Percentiles rank a stretch among this genome's conserved stretches.
These are phyloP conservation scores for Fomitopsis palustris DNA, from an alignment of 1,284 basidiomycete species.

Conservation along the genomic window DNA sequence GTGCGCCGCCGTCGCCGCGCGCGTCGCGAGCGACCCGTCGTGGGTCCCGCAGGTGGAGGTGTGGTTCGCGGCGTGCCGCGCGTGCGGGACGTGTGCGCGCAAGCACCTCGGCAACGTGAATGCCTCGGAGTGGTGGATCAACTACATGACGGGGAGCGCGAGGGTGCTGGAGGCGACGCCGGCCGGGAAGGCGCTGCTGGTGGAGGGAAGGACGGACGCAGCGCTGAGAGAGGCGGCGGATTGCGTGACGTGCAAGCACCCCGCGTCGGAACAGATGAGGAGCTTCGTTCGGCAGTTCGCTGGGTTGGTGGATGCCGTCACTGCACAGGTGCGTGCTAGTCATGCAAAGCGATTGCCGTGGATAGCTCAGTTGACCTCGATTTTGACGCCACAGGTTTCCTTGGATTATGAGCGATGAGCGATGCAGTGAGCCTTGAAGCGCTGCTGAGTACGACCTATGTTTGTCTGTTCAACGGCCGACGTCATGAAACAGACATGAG, in stretches of 20 bases:
- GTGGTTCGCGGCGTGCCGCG: neutral
- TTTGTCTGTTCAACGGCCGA: too few relatives aligned
- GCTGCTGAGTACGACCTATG: too few relatives aligned
- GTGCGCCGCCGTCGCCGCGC: slow-evolving; percentile 4
- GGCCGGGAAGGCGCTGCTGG: neutral
- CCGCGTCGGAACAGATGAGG: neutral
- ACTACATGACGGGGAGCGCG: neutral
- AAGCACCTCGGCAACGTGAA: neutral
- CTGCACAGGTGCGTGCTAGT: neutral
- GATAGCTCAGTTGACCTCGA: neutral
- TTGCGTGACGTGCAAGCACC: neutral
- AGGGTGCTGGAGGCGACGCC: neutral
- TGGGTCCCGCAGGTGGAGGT: slow-evolving; percentile 3
- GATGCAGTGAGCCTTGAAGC: too few relatives aligned
- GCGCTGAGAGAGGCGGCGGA: neutral
- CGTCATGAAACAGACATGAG: too few relatives aligned
- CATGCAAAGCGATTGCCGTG: neutral
- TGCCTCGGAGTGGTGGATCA: neutral
- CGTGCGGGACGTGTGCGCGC: neutral
- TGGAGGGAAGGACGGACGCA: neutral
- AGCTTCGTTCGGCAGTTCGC: neutral
- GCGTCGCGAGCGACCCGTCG: neutral
- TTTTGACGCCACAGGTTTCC: neutral
- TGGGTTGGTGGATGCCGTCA: neutral
- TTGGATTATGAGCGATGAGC: neutral